Conservation (phyloP, 2,329 filamentous ascomycete genomes). For the Colletotrichum viniferum region DNA sequence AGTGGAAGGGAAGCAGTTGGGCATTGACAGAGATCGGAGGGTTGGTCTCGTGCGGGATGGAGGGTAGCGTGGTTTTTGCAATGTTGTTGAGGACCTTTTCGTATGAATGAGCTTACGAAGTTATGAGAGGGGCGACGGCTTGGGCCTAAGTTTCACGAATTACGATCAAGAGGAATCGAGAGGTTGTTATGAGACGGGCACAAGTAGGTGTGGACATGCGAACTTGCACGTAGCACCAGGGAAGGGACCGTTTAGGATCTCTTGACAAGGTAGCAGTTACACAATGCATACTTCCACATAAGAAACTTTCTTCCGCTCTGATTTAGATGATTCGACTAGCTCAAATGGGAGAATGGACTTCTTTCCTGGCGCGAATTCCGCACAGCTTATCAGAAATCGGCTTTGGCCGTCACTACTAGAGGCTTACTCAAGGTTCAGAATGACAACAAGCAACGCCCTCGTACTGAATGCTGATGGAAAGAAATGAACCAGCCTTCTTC, state of each 20-base stretch:
- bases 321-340: not conserved
- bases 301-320: not conserved
- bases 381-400: not conserved
- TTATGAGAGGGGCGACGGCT: not conserved
- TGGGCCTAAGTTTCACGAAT: not conserved
- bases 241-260: not conserved
- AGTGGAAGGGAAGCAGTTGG: slow-evolving; percentile 37
- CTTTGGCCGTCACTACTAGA: not conserved
- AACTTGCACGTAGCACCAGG: not conserved
- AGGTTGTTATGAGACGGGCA: not conserved
- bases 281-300: not conserved
- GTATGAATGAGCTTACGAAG: not conserved
- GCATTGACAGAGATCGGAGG: slow-evolving; percentile 33
- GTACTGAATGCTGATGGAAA: not conserved
- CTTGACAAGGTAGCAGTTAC: not conserved
- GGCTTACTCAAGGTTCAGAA: not conserved
- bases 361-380: not conserved
- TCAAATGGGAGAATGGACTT: not conserved
- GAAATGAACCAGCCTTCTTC: not conserved
- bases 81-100: not conserved
- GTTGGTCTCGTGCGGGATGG: slow-evolving; percentile 1
- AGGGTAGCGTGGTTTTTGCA: not conserved
- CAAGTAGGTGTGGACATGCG: not conserved
- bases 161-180: not conserved
- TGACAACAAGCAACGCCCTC: not conserved